Evolutionary conservation across 345 rosid genomes (phyloP).

Genomic region (Moricandia moricandioides): DNA sequence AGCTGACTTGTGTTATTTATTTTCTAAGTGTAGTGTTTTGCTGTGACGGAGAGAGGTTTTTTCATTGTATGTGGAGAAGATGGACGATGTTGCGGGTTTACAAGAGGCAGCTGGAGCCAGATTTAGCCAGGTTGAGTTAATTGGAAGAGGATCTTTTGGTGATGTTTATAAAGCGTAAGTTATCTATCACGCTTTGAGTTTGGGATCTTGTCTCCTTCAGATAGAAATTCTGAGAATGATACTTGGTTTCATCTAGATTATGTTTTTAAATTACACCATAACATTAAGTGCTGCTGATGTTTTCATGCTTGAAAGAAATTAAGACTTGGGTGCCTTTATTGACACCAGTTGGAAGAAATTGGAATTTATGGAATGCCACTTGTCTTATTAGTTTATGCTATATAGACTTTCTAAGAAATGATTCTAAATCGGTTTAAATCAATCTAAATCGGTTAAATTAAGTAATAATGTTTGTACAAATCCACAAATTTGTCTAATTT

Average conservation of each 20-base stretch:
- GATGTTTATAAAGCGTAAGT: constrained; percentile 98
- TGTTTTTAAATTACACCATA: neutral
- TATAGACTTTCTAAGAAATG: neutral
- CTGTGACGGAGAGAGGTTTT: constrained; percentile 17
- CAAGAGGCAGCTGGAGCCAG: constrained; percentile 76
- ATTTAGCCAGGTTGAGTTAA: constrained; percentile 79
- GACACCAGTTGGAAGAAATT: neutral
- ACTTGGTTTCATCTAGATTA: neutral
- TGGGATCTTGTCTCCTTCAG: neutral
- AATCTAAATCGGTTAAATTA: too few relatives aligned
- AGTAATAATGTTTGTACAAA: too few relatives aligned
- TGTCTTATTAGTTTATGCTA: neutral
- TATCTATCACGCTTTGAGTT: neutral
- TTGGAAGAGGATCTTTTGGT: constrained; percentile 97
- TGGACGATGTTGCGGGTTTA: constrained; percentile 82
- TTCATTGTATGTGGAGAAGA: constrained; percentile 39
- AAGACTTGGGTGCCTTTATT: neutral
- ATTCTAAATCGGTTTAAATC: too few relatives aligned
- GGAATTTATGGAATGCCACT: neutral
- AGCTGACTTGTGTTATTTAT: constrained; percentile 11
- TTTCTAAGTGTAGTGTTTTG: constrained; percentile 4
- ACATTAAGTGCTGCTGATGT: neutral
- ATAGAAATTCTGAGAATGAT: neutral
- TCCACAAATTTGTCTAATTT: too few relatives aligned
- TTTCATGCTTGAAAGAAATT: neutral